Conservation (phyloP, 78 protist genomes). For the Dictyostelium discoideum region DNA sequence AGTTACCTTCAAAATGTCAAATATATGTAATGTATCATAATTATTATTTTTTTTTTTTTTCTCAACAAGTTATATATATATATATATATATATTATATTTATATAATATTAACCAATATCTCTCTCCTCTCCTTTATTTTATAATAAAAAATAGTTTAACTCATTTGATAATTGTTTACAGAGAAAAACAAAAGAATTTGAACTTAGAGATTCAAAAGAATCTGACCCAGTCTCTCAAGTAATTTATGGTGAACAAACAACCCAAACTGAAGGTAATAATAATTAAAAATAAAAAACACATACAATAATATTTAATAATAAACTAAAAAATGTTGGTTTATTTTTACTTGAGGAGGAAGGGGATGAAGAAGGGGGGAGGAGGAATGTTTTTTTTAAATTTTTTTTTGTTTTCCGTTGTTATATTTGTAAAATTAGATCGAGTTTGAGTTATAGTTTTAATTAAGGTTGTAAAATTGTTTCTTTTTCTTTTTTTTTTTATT, state of each 20-base stretch:
- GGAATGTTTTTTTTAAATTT: neutral
- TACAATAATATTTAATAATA: neutral
- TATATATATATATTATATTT: too few species aligned
- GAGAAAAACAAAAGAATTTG: constrained; percentile 30
- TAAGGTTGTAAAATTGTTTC: neutral
- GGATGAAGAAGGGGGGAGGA: too few species aligned
- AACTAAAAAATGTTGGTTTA: neutral
- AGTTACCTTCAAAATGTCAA: constrained; percentile 1
- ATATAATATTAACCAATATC: neutral
- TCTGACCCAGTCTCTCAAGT: neutral
- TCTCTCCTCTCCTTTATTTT: neutral
- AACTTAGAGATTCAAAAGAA: neutral
- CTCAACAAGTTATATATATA: neutral
- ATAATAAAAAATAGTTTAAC: constrained; percentile 15
- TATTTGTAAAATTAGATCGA: neutral
- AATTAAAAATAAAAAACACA: neutral
- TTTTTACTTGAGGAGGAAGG: neutral
- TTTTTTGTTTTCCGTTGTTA: neutral
- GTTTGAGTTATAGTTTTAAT: neutral
- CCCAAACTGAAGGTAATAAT: neutral
- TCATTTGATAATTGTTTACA: constrained; percentile 36
- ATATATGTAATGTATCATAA: neutral
- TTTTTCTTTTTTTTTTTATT: neutral
- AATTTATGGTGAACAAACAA: neutral
- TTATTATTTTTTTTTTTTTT: neutral